Evolutionary conservation across 129 eudicot genomes (phyloP).

Genomic region (Saposhnikovia divaricata): DNA sequence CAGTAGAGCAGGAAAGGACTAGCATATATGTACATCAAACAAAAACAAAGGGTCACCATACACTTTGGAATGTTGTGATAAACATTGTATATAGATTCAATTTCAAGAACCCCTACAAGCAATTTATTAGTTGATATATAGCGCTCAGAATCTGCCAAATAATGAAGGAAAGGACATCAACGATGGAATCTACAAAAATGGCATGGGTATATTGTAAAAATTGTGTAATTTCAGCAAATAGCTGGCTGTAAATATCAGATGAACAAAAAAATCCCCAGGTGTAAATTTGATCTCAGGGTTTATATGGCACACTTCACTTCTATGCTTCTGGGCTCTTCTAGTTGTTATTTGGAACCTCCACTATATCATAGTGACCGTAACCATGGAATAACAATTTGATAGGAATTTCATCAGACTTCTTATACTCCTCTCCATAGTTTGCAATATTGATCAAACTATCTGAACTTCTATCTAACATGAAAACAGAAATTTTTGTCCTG

Average conservation of each 20-base stretch:
- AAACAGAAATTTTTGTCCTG: constrained; percentile 72
- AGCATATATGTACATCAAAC: background rate
- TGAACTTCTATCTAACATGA: constrained; percentile 50
- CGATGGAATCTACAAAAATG: constrained; percentile 33
- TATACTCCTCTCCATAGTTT: constrained; percentile 76
- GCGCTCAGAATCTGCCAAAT: constrained; percentile 7
- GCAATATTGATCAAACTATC: constrained; percentile 44
- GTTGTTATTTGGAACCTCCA: constrained; percentile 33
- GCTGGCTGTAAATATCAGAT: constrained; percentile 4
- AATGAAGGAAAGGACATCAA: constrained; percentile 2
- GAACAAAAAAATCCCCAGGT: background rate
- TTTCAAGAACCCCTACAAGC: background rate
- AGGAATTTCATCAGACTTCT: constrained; percentile 32
- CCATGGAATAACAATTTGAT: constrained; percentile 75
- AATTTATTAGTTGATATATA: background rate
- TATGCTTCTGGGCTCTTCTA: constrained; percentile 17
- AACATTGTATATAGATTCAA: background rate
- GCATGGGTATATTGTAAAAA: constrained; percentile 8
- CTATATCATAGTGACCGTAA: constrained; percentile 79
- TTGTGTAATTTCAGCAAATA: constrained; percentile 8
- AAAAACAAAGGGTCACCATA: background rate
- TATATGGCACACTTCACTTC: constrained; percentile 17
- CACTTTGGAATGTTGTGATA: background rate
- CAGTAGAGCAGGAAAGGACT: background rate
- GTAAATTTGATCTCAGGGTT: constrained; percentile 15